These are phyloP conservation scores for Metschnikowia arizonensis DNA, from an alignment of 805 yeast species.

Conservation along the genomic window DNA sequence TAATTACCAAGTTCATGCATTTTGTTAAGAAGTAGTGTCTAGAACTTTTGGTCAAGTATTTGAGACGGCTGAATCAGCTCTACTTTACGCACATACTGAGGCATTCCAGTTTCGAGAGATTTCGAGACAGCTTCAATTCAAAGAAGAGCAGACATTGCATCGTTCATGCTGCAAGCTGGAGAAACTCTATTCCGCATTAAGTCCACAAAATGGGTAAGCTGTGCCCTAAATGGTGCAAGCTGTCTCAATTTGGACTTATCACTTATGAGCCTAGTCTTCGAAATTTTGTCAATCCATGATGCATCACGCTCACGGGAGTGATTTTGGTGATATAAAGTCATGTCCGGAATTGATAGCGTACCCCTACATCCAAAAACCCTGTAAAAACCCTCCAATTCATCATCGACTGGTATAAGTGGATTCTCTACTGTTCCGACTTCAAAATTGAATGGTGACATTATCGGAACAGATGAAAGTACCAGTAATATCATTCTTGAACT, in stretches of 20 bases:
- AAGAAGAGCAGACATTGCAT: constrained; percentile 35
- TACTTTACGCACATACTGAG: constrained; percentile 26
- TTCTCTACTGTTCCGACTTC: constrained; percentile 44
- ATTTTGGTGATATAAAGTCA: constrained; percentile 34
- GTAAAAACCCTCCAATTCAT: constrained; percentile 32
- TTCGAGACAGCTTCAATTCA: constrained; percentile 35
- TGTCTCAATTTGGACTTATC: constrained; percentile 15
- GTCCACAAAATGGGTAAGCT: constrained; percentile 36
- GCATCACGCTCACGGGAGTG: constrained; percentile 6
- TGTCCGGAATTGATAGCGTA: constrained; percentile 39
- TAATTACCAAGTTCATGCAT: too few relatives aligned
- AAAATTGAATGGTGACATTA: constrained; percentile 39
- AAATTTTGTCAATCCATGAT: constrained; percentile 26
- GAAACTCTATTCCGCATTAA: constrained; percentile 27
- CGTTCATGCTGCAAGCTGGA: constrained; percentile 33
- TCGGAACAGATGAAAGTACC: constrained; percentile 43
- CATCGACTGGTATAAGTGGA: constrained; percentile 35
- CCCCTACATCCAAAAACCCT: constrained; percentile 38
- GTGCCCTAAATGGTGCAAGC: constrained; percentile 34
- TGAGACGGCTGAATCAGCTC: constrained; percentile 16
- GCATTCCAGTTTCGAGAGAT: constrained; percentile 33
- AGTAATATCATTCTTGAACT: constrained; percentile 34
- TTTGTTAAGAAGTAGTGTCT: neutral
- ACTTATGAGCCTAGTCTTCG: constrained; percentile 13
- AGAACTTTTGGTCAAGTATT: neutral